These are phyloP conservation scores for Plectosphaerella cucumerina DNA, from an alignment of 2,329 filamentous ascomycete genomes.

Conservation along the genomic window DNA sequence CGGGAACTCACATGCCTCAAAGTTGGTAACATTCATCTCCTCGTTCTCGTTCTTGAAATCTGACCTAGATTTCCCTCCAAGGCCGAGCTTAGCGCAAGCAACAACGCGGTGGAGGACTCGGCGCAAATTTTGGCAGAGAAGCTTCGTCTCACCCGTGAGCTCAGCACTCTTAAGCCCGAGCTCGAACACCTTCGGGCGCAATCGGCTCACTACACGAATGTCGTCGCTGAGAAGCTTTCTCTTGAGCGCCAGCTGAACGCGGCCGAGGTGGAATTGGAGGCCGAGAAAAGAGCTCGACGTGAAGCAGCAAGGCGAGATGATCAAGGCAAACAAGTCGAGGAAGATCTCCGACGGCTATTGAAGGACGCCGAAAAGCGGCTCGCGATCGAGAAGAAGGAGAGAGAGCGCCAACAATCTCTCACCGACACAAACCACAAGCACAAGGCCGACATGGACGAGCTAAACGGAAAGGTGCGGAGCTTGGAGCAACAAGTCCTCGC, in stretches of 20 bases:
- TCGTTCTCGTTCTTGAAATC: background rate
- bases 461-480: constrained; percentile 27
- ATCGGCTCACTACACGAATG: constrained; percentile 56
- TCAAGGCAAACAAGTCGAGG: constrained; percentile 31
- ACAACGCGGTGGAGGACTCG: constrained; percentile 63
- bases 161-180: constrained; percentile 50
- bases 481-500: constrained; percentile 28
- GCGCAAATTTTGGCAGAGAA: constrained; percentile 63
- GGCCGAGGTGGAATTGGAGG: constrained; percentile 76
- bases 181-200: constrained; percentile 53
- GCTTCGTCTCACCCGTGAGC: constrained; percentile 45
- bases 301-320: constrained; percentile 1
- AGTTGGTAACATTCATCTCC: constrained; percentile 25
- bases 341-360: constrained; percentile 34
- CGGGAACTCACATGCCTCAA: constrained; percentile 44
- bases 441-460: constrained; percentile 46
- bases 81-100: constrained; percentile 69
- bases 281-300: constrained; percentile 50
- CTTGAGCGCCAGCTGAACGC: constrained; percentile 74
- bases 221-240: constrained; percentile 74
- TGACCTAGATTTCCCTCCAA: constrained; percentile 28
- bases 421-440: constrained; percentile 57
- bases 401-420: constrained; percentile 13
- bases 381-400: constrained; percentile 18
- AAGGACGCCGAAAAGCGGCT: constrained; percentile 32